Evolutionary conservation across 129 eudicot species (phyloP).

Genomic region (Arctium lappa): DNA sequence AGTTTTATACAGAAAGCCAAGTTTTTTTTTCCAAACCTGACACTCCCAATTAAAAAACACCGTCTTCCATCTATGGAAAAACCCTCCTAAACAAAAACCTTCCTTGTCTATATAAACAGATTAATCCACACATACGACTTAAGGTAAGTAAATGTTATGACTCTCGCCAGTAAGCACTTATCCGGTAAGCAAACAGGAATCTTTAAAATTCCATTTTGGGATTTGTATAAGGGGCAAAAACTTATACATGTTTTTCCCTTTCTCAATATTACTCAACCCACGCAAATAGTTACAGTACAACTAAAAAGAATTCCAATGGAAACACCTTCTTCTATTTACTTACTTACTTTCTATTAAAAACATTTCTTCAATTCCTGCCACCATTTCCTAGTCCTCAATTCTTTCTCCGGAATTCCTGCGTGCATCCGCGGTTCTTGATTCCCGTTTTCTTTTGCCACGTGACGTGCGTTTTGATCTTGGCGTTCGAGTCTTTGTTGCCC

Average conservation of each 20-base stretch:
- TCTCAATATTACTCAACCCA: background rate
- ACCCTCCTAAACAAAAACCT: too few species aligned
- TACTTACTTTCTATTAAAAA: background rate
- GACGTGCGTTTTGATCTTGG: constrained; percentile 60
- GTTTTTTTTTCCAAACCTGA: too few species aligned
- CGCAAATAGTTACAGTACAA: background rate
- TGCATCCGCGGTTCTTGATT: constrained; percentile 46
- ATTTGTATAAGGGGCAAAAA: background rate
- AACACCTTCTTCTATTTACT: constrained; percentile 12
- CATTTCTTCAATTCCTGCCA: background rate
- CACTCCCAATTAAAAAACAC: too few species aligned
- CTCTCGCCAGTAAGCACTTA: too few species aligned
- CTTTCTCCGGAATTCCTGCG: constrained; percentile 41
- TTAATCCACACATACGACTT: too few species aligned
- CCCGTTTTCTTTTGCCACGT: constrained; percentile 68
- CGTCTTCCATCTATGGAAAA: too few species aligned
- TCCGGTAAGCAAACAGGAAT: background rate
- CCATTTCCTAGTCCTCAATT: background rate
- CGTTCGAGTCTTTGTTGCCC: constrained; percentile 53
- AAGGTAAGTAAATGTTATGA: too few species aligned
- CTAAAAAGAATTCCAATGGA: background rate
- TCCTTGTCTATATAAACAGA: too few species aligned
- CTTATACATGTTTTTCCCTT: background rate
- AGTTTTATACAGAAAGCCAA: too few species aligned
- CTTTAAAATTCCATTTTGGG: background rate